phyloP scores from a whole-genome alignment of 371 early-diverging fungal species.

The Mortierella sp. region DNA sequence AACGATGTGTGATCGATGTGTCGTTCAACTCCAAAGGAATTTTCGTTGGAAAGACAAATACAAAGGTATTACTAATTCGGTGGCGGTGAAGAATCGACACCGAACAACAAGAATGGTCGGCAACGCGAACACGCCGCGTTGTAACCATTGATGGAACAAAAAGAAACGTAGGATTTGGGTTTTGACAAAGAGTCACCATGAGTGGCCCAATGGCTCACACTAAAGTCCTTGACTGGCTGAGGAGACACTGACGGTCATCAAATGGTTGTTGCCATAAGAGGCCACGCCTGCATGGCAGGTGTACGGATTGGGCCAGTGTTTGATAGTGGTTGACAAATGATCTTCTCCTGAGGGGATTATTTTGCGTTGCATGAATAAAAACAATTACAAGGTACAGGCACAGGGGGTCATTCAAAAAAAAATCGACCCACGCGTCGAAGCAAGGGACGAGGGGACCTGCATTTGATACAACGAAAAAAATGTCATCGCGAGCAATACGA shows the following conservation, averaged over 20 bases:
- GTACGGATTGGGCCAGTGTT: not conserved
- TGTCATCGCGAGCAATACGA: not conserved
- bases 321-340: slow-evolving; percentile 1
- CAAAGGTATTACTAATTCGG: not conserved
- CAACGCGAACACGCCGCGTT: not conserved
- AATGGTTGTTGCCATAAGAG: not conserved
- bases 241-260: not conserved
- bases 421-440: slow-evolving; percentile 2
- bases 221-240: not conserved
- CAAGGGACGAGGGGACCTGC: not conserved
- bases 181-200: not conserved
- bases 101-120: not conserved
- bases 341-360: not conserved
- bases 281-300: not conserved
- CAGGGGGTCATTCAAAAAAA: not conserved
- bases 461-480: not conserved
- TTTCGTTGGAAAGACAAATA: not conserved
- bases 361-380: not conserved
- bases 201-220: not conserved
- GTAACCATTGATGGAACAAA: not conserved
- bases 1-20: not conserved
- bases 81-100: not conserved
- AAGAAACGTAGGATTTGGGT: not conserved
- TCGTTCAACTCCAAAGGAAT: slow-evolving; percentile 6
- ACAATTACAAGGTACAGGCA: not conserved